Base-by-base conservation (phyloP, 441 rosid species). In the Corymbia calophylla region DNA sequence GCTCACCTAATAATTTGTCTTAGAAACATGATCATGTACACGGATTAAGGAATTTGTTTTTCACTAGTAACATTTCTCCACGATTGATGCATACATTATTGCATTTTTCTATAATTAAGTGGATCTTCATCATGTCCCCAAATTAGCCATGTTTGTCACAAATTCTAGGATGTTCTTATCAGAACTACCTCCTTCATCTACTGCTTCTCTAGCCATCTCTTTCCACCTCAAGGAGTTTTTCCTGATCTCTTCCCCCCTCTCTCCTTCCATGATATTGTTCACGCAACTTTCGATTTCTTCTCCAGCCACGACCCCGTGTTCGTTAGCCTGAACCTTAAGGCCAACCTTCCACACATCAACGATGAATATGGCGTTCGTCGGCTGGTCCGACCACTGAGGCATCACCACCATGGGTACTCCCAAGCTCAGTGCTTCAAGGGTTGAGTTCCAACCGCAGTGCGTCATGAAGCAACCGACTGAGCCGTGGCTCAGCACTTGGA, bases 211-310 rank as follows among this genome's bases (percentile, higher is more conserved):
- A 4, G 94, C 94, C 5, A 88, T 90, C 8, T 87, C 82, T 91
- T 92, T 92, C 89, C 93, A 90, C 88, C 90, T 91, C 89, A 17
- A 10, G 21, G 92, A 95, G 89, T 91, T 94, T 87, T 25, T 91
- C 93, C 91, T 93, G 93, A 95, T 91, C 51, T 90, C 88, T 25
- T 6, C 66, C 0, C 94, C 91, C 53, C 31, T 68, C 0, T 88
- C 86, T 35, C 93, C 94, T 11, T 91, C 90, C 21, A 89, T 91
- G 32, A 92, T 89, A 54, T 92, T 94, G 64, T 29, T 87, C 54
- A 93, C 91, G 68, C 95, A 94, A 89, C 93, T 89, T 77, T 92
- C 93, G 9, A 94, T 92, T 56, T 93, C 95, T 23, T n/a, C 87
- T 8, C 86, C 89, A 62, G 87, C 88, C 0, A 93, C 89, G 25